Conservation (phyloP, 2,329 filamentous ascomycete genomes). For the Aspergillus eucalypticola region DNA sequence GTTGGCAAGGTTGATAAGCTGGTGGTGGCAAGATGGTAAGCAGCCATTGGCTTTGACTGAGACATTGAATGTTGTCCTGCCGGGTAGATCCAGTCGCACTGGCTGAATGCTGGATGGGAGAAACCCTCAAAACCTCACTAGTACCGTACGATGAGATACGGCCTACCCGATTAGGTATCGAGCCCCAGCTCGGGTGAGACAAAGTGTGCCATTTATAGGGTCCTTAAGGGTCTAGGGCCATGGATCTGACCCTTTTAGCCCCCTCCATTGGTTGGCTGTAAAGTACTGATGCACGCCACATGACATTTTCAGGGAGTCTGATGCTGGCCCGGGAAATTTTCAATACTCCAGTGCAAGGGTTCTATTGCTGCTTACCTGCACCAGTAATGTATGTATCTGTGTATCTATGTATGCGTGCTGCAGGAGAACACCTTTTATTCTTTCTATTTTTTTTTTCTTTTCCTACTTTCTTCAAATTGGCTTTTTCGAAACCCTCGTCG, state of each 20-base stretch:
- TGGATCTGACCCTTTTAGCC: slow-evolving; percentile 8
- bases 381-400: no score
- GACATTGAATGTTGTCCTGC: slow-evolving; percentile 5
- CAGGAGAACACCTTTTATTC: no score
- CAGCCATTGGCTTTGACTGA: slow-evolving; percentile 3
- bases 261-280: slow-evolving; percentile 15
- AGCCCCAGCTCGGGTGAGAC: slow-evolving; percentile 20
- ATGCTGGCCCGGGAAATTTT: background rate
- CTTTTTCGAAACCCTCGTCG: background rate
- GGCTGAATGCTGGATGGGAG: background rate
- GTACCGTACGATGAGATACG: background rate
- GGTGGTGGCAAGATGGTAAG: slow-evolving; percentile 1
- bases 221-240: slow-evolving; percentile 17
- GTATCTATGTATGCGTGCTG: no score
- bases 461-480: no score
- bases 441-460: background rate
- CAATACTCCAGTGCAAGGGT: background rate
- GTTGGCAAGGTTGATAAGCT: background rate
- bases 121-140: background rate
- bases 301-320: slow-evolving; percentile 7
- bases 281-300: slow-evolving; percentile 16
- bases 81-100: slow-evolving; percentile 3
- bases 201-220: slow-evolving; percentile 27
- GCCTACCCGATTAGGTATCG: background rate
- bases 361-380: background rate